These are phyloP conservation scores for Pseudotsuga menziesii DNA, from an alignment of 75 land plant species.

Conservation along the genomic window DNA sequence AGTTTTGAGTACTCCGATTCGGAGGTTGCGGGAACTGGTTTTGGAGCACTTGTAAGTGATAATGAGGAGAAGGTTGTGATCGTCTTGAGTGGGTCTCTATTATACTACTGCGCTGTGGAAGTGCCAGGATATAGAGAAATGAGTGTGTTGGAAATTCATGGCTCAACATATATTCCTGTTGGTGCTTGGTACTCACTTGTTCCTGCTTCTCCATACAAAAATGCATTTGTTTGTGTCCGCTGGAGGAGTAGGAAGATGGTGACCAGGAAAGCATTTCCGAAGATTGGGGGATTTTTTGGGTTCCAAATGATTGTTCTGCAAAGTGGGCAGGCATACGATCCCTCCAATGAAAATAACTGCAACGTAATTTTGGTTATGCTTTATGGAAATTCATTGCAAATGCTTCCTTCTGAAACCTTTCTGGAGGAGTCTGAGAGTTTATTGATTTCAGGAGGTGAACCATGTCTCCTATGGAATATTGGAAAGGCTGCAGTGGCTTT, in stretches of 20 bases:
- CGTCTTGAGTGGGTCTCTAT: constrained; percentile 5
- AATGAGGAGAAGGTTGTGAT: constrained; percentile 6
- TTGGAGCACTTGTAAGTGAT: constrained; percentile 4
- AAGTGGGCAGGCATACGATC: constrained; percentile 28
- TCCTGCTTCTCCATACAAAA: neutral
- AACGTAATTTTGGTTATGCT: constrained; percentile 18
- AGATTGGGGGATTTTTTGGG: neutral
- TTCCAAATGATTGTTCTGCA: constrained; percentile 4
- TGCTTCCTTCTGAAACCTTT: constrained; percentile 12
- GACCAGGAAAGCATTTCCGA: neutral
- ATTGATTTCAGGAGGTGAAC: constrained; percentile 14
- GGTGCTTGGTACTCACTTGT: constrained; percentile 2
- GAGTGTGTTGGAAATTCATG: constrained; percentile 3
- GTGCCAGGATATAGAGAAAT: constrained; percentile 10
- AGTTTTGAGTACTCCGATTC: constrained; percentile 6
- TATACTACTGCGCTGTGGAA: constrained; percentile 2
- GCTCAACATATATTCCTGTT: constrained; percentile 2
- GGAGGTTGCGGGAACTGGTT: neutral
- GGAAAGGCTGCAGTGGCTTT: neutral
- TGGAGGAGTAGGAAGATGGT: neutral
- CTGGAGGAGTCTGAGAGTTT: constrained; percentile 9
- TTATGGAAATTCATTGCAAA: constrained; percentile 13
- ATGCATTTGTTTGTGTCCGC: neutral
- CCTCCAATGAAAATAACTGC: constrained; percentile 15
- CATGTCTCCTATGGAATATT: constrained; percentile 19